Evolutionary conservation across 2,329 filamentous ascomycete species (phyloP).

Genomic region (Ceratocystis alfenasii): DNA sequence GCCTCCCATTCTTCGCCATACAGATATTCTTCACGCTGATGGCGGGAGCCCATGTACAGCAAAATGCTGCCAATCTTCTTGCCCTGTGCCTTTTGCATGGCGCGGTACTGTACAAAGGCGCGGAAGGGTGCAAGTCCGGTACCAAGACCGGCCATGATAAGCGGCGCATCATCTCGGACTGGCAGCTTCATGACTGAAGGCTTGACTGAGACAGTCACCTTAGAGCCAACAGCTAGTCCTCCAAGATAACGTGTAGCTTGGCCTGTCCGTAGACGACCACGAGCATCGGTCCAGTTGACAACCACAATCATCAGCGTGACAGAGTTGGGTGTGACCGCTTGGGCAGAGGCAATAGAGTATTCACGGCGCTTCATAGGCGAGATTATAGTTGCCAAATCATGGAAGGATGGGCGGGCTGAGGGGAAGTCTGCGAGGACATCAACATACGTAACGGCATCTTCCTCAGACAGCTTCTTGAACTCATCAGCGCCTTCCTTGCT

Average conservation of each 20-base stretch:
- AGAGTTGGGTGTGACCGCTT: conserved; percentile 81
- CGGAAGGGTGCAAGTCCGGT: conserved; percentile 98
- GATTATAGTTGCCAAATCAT: conserved; percentile 79
- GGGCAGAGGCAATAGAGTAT: conserved; percentile 97
- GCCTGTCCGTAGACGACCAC: conserved; percentile 78
- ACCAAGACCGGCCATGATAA: conserved; percentile 98
- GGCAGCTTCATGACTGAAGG: conserved; percentile 99
- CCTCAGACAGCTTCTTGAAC: conserved; percentile 83
- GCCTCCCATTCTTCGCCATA: conserved; percentile 99
- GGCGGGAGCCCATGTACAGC: conserved; percentile 90
- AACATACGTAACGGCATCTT: conserved; percentile 82
- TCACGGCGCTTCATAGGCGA: conserved; percentile 88
- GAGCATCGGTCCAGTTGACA: conserved; percentile 84
- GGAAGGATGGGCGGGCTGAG: conserved; percentile 78
- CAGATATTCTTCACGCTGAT: conserved; percentile 96
- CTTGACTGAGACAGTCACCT: conserved; percentile 88
- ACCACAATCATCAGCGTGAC: conserved; percentile 95
- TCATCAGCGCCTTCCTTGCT: conserved; percentile 71
- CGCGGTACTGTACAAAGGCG: conserved; percentile 94
- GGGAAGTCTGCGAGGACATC: conserved; percentile 82
- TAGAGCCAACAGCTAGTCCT: conserved; percentile 58
- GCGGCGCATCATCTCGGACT: conserved; percentile 68
- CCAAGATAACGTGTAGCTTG: conserved; percentile 88
- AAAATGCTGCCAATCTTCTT: conserved; percentile 89
- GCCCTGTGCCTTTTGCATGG: conserved; percentile 94